A percentile compares a stretch with the other conserved stretches of the same genome.
These are phyloP conservation scores for Hyphopichia burtonii DNA, from an alignment of 1,139 yeast genomes.

Conservation along the genomic window DNA sequence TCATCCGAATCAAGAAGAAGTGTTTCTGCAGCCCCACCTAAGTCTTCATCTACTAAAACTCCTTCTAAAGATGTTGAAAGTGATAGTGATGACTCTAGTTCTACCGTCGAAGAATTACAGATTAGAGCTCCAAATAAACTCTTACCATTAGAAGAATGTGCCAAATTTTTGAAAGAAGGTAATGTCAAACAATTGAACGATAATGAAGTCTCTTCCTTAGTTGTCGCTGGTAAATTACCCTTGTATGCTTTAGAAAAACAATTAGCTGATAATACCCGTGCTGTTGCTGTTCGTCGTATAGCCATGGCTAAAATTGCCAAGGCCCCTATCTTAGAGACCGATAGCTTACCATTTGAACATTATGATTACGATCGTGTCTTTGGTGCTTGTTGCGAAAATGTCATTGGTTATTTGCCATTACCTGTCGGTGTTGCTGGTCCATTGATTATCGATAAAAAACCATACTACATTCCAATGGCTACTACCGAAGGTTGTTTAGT, in stretches of 20 bases:
- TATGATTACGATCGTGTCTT: conserved; percentile 95
- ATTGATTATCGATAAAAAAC: conserved; percentile 78
- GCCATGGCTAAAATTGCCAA: conserved; percentile 82
- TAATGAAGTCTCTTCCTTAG: conserved; percentile 72
- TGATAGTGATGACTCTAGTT: conserved; percentile 9
- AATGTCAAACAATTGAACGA: conserved; percentile 62
- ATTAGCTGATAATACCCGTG: conserved; percentile 82
- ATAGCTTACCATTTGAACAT: conserved; percentile 71
- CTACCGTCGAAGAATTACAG: conserved; percentile 17
- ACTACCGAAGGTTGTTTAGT: conserved; percentile 98
- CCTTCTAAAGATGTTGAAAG: conserved; percentile 4
- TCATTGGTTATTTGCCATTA: conserved; percentile 91
- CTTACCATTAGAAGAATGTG: conserved; percentile 60
- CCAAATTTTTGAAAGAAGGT: conserved; percentile 67
- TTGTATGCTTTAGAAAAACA: conserved; percentile 92
- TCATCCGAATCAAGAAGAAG: conserved; percentile 3
- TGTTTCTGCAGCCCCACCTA: background rate
- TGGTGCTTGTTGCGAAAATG: conserved; percentile 99
- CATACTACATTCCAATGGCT: conserved; percentile 96
- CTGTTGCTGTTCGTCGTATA: conserved; percentile 88
- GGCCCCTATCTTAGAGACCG: conserved; percentile 74
- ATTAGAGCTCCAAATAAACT: conserved; percentile 21
- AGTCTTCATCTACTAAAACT: background rate
- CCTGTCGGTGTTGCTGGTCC: conserved; percentile 99
- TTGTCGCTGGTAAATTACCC: conserved; percentile 77